phyloP scores from a whole-genome alignment of 192 early-diverging fungal genomes.

The Allomyces arbusculus region DNA sequence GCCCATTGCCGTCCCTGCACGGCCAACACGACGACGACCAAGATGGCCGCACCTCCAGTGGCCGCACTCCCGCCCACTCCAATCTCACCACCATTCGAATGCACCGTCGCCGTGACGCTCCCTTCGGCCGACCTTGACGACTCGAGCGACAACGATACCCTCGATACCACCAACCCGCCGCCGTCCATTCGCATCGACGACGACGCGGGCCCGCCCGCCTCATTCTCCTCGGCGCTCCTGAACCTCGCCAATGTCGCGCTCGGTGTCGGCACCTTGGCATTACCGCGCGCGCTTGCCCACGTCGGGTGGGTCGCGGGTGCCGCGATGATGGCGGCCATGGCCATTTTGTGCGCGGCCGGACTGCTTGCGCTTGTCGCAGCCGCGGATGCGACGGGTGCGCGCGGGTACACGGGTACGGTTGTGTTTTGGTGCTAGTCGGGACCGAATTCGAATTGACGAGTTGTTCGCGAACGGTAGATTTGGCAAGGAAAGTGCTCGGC shows the following conservation, averaged over 20 bases:
- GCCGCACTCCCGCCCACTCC: no score
- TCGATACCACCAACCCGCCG: no score
- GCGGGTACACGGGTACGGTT: not conserved
- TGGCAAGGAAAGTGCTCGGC: not conserved
- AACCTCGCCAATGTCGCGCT: not conserved
- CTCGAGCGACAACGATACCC: no score
- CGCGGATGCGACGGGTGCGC: not conserved
- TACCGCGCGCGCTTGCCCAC: not conserved
- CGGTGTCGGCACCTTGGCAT: not conserved
- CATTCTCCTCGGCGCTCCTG: not conserved
- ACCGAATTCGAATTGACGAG: no score
- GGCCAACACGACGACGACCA: no score
- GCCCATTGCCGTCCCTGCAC: no score
- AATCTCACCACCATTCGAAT: no score
- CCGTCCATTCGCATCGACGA: no score
- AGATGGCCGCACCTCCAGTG: no score
- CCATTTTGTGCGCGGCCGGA: not conserved
- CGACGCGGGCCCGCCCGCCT: not conserved
- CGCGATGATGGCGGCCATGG: not conserved
- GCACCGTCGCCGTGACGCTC: no score
- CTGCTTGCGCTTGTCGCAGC: not conserved
- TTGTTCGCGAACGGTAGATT: not conserved
- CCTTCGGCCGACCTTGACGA: no score
- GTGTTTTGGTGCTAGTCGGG: no score
- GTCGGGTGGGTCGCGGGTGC: not conserved